phyloP scores from a whole-genome alignment of 768 basidiomycete genomes.

The Pleurotus giganteus region DNA sequence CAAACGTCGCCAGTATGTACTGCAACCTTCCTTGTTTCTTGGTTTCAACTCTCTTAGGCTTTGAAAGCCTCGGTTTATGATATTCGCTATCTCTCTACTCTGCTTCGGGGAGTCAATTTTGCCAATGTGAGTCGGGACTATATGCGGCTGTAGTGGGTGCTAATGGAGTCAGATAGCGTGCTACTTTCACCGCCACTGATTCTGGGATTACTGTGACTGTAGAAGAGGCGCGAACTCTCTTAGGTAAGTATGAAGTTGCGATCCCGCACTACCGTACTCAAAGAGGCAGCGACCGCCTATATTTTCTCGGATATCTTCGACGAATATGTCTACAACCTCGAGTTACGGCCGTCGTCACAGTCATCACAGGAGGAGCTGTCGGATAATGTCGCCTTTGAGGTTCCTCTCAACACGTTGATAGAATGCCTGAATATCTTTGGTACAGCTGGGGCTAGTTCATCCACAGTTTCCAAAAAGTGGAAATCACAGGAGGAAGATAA shows the following conservation, averaged over 20 bases:
- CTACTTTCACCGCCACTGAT: slow-evolving; percentile 67
- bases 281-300: slow-evolving; percentile 73
- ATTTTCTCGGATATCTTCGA: slow-evolving; percentile 78
- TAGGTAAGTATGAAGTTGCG: slow-evolving; percentile 48
- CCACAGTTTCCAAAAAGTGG: slow-evolving; percentile 44
- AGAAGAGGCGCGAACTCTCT: slow-evolving; percentile 80
- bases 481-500: slow-evolving; percentile 41
- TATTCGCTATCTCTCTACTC: slow-evolving; percentile 73
- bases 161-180: slow-evolving; percentile 47
- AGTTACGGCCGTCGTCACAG: slow-evolving; percentile 25
- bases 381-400: slow-evolving; percentile 63
- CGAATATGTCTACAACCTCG: slow-evolving; percentile 65
- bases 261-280: neutral
- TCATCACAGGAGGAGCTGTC: slow-evolving; percentile 23
- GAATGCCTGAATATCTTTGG: slow-evolving; percentile 95
- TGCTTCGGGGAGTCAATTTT: slow-evolving; percentile 83
- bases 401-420: slow-evolving; percentile 79
- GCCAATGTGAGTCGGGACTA: slow-evolving; percentile 53
- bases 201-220: slow-evolving; percentile 76
- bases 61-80: slow-evolving; percentile 74
- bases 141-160: neutral
- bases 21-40: neutral
- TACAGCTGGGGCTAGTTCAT: slow-evolving; percentile 53
- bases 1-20: neutral
- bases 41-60: slow-evolving; percentile 32